Conservation (phyloP, 2,329 filamentous ascomycete genomes). For the Sclerotinia borealis region DNA sequence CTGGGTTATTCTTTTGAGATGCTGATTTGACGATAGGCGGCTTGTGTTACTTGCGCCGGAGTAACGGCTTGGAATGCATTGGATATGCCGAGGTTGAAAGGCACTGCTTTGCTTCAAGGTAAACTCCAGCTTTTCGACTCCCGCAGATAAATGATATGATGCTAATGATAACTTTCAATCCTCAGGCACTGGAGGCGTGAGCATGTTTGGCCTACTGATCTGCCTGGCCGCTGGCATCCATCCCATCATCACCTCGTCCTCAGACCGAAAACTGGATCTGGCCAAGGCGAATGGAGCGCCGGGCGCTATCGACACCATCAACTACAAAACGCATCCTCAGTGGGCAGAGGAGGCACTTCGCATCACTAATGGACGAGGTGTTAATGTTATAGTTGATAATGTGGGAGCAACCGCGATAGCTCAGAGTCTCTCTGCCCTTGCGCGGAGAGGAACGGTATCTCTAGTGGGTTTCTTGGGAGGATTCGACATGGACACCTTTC, state of each 20-base stretch:
- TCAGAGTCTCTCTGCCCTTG: not conserved
- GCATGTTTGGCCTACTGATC: not conserved
- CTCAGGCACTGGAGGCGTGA: not conserved
- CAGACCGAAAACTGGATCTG: not conserved
- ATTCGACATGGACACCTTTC: not conserved
- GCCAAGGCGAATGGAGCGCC: not conserved
- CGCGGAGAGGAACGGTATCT: not conserved
- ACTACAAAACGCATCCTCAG: not conserved
- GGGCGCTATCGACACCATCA: not conserved
- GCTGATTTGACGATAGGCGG: no score
- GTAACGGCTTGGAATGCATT: not conserved
- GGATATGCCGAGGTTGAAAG: no score
- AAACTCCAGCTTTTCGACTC: no score
- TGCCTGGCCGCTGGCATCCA: not conserved
- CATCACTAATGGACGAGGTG: not conserved
- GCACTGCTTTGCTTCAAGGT: no score
- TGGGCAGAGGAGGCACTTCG: not conserved
- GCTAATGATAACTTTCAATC: no score
- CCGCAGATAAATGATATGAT: no score
- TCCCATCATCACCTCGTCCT: not conserved
- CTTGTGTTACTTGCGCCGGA: not conserved
- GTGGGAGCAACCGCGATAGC: not conserved
- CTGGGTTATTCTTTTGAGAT: no score
- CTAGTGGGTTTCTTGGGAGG: not conserved
- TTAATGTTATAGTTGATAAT: not conserved